Percentiles rank a stretch among this genome's conserved stretches.
Evolutionary conservation across 2,329 filamentous ascomycete genomes (phyloP).

Genomic region (Cytospora piceae): DNA sequence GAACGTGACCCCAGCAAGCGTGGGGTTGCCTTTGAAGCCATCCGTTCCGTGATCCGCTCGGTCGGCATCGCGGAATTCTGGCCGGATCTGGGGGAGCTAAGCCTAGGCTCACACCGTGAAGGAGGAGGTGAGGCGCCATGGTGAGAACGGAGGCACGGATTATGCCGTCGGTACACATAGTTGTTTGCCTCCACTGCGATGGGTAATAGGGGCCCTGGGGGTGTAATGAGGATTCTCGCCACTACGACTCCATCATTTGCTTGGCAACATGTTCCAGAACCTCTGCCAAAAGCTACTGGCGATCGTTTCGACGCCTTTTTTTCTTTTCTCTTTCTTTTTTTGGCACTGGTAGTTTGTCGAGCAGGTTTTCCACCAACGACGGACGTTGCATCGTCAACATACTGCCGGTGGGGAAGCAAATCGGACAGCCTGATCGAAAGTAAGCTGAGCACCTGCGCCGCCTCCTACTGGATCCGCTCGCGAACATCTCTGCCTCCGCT

Average conservation of each 20-base stretch:
- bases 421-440: constrained; percentile 1
- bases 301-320: constrained; percentile 3
- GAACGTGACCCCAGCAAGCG: constrained; percentile 10
- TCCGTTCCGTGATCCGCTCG: constrained; percentile 1
- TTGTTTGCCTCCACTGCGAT: neutral
- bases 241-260: constrained; percentile 1
- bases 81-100: neutral
- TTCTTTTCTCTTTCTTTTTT: no score
- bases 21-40: neutral
- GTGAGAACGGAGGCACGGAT: neutral
- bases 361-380: constrained; percentile 14
- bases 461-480: neutral
- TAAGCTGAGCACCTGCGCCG: constrained; percentile 1
- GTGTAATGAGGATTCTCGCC: neutral
- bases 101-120: neutral
- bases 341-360: neutral
- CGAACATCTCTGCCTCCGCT: neutral
- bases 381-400: constrained; percentile 2
- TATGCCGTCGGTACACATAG: neutral
- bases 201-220: neutral
- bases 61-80: constrained; percentile 6
- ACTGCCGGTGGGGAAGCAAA: neutral
- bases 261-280: constrained; percentile 10
- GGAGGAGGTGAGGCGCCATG: constrained; percentile 3
- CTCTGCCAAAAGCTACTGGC: constrained; percentile 13